These are phyloP conservation scores for Venturia aucupariae DNA, from an alignment of 2,329 filamentous ascomycete genomes.

Conservation along the genomic window DNA sequence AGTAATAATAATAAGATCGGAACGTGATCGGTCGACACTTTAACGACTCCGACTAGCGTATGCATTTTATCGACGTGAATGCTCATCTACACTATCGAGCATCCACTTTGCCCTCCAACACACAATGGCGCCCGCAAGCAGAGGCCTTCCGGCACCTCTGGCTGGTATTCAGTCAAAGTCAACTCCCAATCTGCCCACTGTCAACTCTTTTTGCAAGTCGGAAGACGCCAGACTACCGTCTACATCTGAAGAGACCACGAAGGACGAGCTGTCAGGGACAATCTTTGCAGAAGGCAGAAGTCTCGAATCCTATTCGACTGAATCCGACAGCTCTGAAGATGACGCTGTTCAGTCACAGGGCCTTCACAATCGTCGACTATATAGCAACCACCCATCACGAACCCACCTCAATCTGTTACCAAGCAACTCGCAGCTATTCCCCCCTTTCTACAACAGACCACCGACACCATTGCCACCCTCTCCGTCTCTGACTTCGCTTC, in stretches of 20 bases:
- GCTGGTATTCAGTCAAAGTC: conserved; percentile 37
- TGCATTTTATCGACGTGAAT: not conserved
- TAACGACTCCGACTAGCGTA: too few relatives aligned
- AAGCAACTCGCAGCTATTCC: conserved; percentile 40
- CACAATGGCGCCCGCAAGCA: conserved; percentile 34
- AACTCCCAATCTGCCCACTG: conserved; percentile 37
- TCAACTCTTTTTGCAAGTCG: conserved; percentile 22
- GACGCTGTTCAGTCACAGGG: conserved; percentile 21
- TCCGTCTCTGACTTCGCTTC: conserved; percentile 81
- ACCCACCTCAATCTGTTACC: conserved; percentile 36
- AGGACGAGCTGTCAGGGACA: not conserved
- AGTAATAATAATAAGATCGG: too few relatives aligned
- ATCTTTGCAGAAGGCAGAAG: conserved; percentile 3
- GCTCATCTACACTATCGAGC: not conserved
- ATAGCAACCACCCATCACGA: conserved; percentile 34
- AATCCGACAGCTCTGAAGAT: conserved; percentile 22
- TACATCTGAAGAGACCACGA: not conserved
- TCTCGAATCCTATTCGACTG: not conserved
- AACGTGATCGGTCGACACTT: too few relatives aligned
- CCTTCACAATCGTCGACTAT: conserved; percentile 25
- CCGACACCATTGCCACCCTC: conserved; percentile 89
- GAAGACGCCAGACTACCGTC: not conserved
- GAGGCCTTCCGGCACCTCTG: conserved; percentile 30
- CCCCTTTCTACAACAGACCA: conserved; percentile 95
- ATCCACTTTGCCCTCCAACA: not conserved